phyloP scores from a whole-genome alignment of 192 early-diverging fungal genomes.

The Chytriomyces confervae region DNA sequence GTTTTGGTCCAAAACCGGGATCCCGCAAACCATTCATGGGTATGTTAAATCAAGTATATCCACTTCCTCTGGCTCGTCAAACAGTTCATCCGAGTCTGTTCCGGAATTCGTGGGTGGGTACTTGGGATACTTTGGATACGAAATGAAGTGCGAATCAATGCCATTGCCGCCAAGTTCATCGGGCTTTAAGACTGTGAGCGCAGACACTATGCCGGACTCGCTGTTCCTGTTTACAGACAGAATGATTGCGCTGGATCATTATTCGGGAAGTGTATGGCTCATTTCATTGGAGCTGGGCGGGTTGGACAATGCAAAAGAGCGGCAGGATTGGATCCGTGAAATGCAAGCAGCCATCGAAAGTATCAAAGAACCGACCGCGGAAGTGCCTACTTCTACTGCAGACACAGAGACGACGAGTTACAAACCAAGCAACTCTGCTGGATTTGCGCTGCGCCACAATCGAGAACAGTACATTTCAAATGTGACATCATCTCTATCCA shows the following conservation, averaged over 20 bases:
- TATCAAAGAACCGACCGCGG: constrained; percentile 11
- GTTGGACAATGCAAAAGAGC: neutral
- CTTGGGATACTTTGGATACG: constrained; percentile 92
- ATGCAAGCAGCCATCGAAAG: neutral
- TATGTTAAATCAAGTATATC: neutral
- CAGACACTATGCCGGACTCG: constrained; percentile 65
- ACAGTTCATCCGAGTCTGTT: neutral
- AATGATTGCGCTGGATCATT: constrained; percentile 76
- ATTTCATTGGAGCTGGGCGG: constrained; percentile 24
- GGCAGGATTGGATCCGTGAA: constrained; percentile 29
- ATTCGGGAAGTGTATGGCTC: constrained; percentile 35
- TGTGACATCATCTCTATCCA: constrained; percentile 59
- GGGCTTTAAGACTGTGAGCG: constrained; percentile 11
- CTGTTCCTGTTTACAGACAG: constrained; percentile 78
- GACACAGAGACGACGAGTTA: neutral
- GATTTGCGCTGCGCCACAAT: constrained; percentile 27
- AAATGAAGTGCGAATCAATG: constrained; percentile 86
- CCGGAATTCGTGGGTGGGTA: constrained; percentile 81
- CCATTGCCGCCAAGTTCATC: constrained; percentile 16
- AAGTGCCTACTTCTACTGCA: neutral
- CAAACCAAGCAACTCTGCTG: too few relatives aligned
- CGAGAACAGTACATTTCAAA: constrained; percentile 60
- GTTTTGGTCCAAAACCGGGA: neutral
- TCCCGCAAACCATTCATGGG: constrained; percentile 24
- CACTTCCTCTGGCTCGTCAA: neutral